Base-by-base conservation (phyloP, 2,329 filamentous ascomycete species). In the Ophiostoma perfectum region DNA sequence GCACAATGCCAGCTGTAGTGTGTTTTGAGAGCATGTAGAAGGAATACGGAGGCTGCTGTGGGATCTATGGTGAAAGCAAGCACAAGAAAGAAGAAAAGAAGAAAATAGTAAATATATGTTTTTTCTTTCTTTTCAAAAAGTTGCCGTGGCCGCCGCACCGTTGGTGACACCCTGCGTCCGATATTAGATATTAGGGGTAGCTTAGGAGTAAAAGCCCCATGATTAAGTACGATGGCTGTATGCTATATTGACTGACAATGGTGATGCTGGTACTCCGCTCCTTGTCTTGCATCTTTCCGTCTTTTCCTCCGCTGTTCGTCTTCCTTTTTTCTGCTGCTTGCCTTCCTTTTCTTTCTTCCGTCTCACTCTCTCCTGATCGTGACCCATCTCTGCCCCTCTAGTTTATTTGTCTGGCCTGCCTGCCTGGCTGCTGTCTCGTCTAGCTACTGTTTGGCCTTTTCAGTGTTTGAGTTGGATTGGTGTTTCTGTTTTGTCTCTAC, bases 391-490 rank as follows among this genome's bases (percentile, higher is more conserved):
- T 60, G 27, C 55, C 27, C 55, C 55, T 38, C 55, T 60, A 60
- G 18, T 60, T 60, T 60, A 36, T 38, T 60, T 60, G 55, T 38
- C 27, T 60, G 18, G 18, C 12, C 38, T 60, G 55, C 27, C 27
- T 60, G 18, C 11, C 12, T 27, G 49, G n/a, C 49, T 11, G 27
- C 11, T 38, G 27, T 60, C 55, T 60, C 55, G 55, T 18, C 49
- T 60, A 27, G 55, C 27, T 60, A 60, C 55, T 60, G 55, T 60
- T 60, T 60, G 55, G 55, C 55, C 49, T 60, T 60, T 60, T 60
- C 9, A 14, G 27, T 60, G 55, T 60, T 58, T 60, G 55, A 60
- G 55, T 60, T 60, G 55, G 27, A 60, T 60, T 60, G 55, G 27
- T 60, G 55, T 60, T 16, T 60, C 55, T 60, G 55, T 36, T 60